Evolutionary conservation across 345 rosid species (phyloP), one percentile per base, ranked within the genome.

Genomic region (Populus alba): DNA sequence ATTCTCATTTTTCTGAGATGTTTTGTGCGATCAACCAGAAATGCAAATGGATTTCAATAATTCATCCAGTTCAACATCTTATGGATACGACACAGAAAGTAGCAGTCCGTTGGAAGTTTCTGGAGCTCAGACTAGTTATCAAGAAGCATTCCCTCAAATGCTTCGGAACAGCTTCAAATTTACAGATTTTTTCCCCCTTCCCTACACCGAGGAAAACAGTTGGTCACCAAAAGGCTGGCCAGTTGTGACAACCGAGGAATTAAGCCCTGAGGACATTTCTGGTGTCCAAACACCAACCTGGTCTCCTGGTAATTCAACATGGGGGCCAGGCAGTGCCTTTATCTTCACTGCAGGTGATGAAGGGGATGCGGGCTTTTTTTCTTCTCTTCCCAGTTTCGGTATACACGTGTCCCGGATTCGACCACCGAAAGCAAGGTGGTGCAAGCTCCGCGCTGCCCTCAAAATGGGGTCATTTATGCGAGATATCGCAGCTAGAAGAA

Each of bases 401-500:
- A 75, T 82, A 67, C 81, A 47, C 71, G 8, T 83, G 53, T 80
- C 65, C 15, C 79, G 76, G 51, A 75, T 74, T 13, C 76, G 84
- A 59, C 80, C 81, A 43, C 86, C 89, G 0, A 90, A 78, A 80
- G 92, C 82, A 11, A 78, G 89, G 23, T 92, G 99, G 99, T 86
- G 91, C 75, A 91, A 90, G 88, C 78, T 93, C 29, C 81, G 92
- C 68, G 94, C 98, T 23, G 94, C 89, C 5, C 47, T 92, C 20
- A 87, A 79, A 57, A 67, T 79, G 78, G 41, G 78, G 22, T 86
- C 85, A 7, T 70, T 89, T 2, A 53, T 81, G 83, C 79, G 83
- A 49, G 68, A 71, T 20, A 63, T 82, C 63, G 87, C 78, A 53
- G 77, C 84, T 6, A 82, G 11, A 78, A 87, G 76, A 77, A 72